Evolutionary conservation across 805 yeast species (phyloP).

Genomic region (Wickerhamiella shivajii): DNA sequence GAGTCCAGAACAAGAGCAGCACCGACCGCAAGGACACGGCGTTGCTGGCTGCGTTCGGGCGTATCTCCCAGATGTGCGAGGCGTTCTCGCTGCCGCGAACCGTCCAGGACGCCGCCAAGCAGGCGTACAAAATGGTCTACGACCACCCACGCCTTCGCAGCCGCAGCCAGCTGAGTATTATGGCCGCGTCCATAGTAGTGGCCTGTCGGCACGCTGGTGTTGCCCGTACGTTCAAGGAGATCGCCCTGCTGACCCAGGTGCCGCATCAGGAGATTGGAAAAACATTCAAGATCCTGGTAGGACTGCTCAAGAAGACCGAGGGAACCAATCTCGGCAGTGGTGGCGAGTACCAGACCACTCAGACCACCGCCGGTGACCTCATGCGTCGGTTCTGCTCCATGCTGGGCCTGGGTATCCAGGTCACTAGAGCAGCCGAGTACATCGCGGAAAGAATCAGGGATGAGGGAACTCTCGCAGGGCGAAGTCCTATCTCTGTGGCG

Average conservation of each 20-base stretch:
- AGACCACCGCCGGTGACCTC: slow-evolving; percentile 84
- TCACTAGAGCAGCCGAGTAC: slow-evolving; percentile 83
- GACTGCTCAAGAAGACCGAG: slow-evolving; percentile 30
- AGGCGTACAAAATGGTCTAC: slow-evolving; percentile 80
- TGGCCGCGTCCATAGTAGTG: slow-evolving; percentile 90
- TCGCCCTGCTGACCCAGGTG: slow-evolving; percentile 86
- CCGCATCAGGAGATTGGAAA: slow-evolving; percentile 91
- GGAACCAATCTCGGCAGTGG: slow-evolving; percentile 29
- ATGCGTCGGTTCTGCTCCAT: slow-evolving; percentile 94
- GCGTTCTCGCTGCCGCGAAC: slow-evolving; percentile 89
- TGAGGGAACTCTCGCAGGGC: slow-evolving; percentile 86
- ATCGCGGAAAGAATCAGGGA: slow-evolving; percentile 84
- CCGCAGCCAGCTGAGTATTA: slow-evolving; percentile 79
- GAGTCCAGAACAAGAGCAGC: slow-evolving; percentile 75
- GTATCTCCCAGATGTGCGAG: slow-evolving; percentile 91
- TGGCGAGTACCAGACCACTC: slow-evolving; percentile 46
- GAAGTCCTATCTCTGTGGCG: slow-evolving; percentile 94
- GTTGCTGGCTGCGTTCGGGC: slow-evolving; percentile 74
- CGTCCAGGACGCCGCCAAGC: slow-evolving; percentile 95
- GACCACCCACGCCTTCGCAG: slow-evolving; percentile 80
- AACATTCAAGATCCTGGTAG: slow-evolving; percentile 73
- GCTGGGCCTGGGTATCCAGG: slow-evolving; percentile 69
- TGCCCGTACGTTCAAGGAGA: slow-evolving; percentile 89
- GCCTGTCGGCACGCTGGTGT: slow-evolving; percentile 92
- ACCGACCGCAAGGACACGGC: slow-evolving; percentile 83